Conservation (phyloP, 768 basidiomycete species). For the Lentinula raphanica region DNA sequence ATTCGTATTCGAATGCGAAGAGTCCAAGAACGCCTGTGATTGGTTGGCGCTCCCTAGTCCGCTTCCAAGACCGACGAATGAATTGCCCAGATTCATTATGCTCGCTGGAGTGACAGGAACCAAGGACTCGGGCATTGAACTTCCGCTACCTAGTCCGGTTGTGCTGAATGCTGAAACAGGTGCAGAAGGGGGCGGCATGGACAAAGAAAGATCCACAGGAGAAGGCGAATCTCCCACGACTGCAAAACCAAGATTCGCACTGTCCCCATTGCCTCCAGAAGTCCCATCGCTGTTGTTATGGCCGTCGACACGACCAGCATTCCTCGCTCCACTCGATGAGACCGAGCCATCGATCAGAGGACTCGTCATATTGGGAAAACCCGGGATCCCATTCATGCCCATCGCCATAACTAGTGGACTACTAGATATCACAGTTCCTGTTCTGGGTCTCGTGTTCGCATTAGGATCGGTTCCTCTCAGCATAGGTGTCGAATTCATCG, state of each 20-base stretch:
- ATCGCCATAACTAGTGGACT: conserved; percentile 4
- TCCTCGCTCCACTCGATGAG: neutral
- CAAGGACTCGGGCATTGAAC: conserved; percentile 19
- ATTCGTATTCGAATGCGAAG: neutral
- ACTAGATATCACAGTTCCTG: conserved; percentile 8
- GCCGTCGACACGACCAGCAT: neutral
- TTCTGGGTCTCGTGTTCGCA: neutral
- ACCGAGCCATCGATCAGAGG: neutral
- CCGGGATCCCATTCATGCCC: neutral
- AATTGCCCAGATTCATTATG: conserved; percentile 78
- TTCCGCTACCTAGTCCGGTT: conserved; percentile 4
- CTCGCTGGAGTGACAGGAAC: conserved; percentile 87
- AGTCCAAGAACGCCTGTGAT: neutral
- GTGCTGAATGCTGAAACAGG: conserved; percentile 19
- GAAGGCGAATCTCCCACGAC: conserved; percentile 59
- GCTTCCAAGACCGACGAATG: conserved; percentile 39
- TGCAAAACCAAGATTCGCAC: neutral
- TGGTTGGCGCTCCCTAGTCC: conserved; percentile 21
- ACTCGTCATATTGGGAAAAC: neutral
- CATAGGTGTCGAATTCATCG: conserved; percentile 57
- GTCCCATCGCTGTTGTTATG: neutral
- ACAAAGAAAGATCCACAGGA: conserved; percentile 65
- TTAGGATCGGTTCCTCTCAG: conserved; percentile 33
- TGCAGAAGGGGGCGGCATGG: conserved; percentile 82
- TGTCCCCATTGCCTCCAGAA: neutral